Conservation (phyloP, 2,329 filamentous ascomycete species). For the Sclerotinia glacialis region DNA sequence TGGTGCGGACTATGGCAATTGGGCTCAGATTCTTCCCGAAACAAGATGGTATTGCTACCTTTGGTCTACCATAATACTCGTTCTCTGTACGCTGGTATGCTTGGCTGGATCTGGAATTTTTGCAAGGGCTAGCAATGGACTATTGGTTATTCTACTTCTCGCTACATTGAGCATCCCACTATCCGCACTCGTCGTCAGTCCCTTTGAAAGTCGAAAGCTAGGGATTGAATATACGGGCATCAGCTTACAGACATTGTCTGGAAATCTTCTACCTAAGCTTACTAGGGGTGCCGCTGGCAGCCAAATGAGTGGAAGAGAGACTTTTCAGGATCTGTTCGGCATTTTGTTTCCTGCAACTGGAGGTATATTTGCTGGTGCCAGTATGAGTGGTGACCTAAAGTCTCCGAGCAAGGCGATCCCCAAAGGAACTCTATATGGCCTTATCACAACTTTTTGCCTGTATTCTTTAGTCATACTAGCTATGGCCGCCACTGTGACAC, state of each 20-base stretch:
- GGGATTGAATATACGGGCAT: slow-evolving; percentile 76
- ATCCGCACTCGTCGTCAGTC: slow-evolving; percentile 65
- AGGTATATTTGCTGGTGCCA: slow-evolving; percentile 68
- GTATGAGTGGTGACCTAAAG: slow-evolving; percentile 83
- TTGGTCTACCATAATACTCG: slow-evolving; percentile 67
- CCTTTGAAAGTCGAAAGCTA: slow-evolving; percentile 61
- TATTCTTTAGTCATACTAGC: slow-evolving; percentile 76
- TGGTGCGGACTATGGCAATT: slow-evolving; percentile 54
- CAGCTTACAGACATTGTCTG: slow-evolving; percentile 65
- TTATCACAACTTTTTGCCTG: slow-evolving; percentile 70
- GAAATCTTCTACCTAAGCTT: slow-evolving; percentile 69
- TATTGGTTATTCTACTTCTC: slow-evolving; percentile 67
- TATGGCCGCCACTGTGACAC: slow-evolving; percentile 72
- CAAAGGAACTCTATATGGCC: slow-evolving; percentile 75
- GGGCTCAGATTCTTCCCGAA: slow-evolving; percentile 60
- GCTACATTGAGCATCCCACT: slow-evolving; percentile 79
- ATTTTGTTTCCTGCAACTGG: slow-evolving; percentile 72
- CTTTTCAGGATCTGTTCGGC: slow-evolving; percentile 79
- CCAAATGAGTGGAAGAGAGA: slow-evolving; percentile 61
- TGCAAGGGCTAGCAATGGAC: slow-evolving; percentile 72
- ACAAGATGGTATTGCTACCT: slow-evolving; percentile 76
- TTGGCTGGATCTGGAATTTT: slow-evolving; percentile 78
- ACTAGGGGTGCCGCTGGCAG: slow-evolving; percentile 61
- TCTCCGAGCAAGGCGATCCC: slow-evolving; percentile 83
- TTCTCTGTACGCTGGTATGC: slow-evolving; percentile 71